Conservation (phyloP, 108 stramenopile genomes). For the Skeletonema grethae region DNA sequence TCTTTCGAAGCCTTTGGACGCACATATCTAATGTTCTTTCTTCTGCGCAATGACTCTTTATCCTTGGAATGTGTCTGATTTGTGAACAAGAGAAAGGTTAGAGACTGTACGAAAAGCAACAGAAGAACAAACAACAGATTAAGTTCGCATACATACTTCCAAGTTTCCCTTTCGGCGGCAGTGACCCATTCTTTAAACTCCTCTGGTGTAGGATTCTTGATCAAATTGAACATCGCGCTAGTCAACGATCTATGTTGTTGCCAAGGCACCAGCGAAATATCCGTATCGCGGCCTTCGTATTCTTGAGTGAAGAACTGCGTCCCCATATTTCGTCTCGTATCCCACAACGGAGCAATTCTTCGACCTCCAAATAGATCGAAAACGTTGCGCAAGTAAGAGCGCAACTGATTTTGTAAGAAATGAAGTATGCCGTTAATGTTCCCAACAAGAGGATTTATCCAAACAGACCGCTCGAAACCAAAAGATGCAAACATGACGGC, state of each 20-base stretch:
- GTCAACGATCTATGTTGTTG: constrained; percentile 78
- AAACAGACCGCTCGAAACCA: constrained; percentile 64
- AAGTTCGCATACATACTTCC: constrained; percentile 52
- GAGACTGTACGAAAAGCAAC: neutral
- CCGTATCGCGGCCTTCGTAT: constrained; percentile 94
- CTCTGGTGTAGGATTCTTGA: constrained; percentile 87
- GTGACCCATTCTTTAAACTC: constrained; percentile 84
- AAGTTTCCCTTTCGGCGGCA: constrained; percentile 87
- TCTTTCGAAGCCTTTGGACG: constrained; percentile 81
- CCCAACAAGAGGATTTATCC: constrained; percentile 81
- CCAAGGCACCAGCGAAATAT: constrained; percentile 97
- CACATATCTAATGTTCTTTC: constrained; percentile 86
- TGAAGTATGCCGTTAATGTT: constrained; percentile 75
- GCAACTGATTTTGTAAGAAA: constrained; percentile 87
- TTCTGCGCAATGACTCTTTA: constrained; percentile 87
- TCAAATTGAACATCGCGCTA: constrained; percentile 75
- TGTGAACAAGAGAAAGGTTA: neutral
- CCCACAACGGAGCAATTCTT: constrained; percentile 81
- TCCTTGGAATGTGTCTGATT: constrained; percentile 68
- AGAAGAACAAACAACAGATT: neutral
- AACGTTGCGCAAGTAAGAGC: constrained; percentile 79
- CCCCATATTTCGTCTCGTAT: constrained; percentile 72
- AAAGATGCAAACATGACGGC: constrained; percentile 91
- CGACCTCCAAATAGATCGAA: constrained; percentile 84
- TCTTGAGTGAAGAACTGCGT: constrained; percentile 87